Evolutionary conservation across 2,329 filamentous ascomycete genomes (phyloP), one percentile per base, ranked within the genome.

Genomic region (Tolypocladium amazonense): DNA sequence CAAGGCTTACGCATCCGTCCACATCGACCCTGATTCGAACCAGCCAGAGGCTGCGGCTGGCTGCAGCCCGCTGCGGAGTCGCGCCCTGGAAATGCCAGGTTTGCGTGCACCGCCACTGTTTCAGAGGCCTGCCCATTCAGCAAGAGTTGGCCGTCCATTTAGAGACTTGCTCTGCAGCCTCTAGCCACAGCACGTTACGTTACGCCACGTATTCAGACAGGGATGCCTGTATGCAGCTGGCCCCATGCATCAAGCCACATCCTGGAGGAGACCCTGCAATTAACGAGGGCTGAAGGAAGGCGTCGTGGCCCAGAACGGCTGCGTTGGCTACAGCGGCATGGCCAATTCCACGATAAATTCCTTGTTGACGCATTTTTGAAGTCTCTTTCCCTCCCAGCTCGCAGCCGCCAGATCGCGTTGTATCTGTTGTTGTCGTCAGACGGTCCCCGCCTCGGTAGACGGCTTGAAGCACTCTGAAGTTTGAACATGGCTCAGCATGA

Each of bases 41-140:
- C 4, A 54, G 37, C 43, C 8, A 43, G 39, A 12, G 30, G 56
- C 33, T n/a, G n/a, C n/a, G n/a, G n/a, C n/a, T n/a, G n/a, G n/a
- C n/a, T n/a, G n/a, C n/a, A n/a, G n/a, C n/a, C n/a, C n/a, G n/a
- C n/a, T n/a, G n/a, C n/a, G n/a, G n/a, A n/a, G n/a, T n/a, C n/a
- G n/a, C n/a, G n/a, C n/a, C n/a, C n/a, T n/a, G 25, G 20, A 20
- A n/a, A 11, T 52, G 47, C 47, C 47, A 57, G 62, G 56, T 33
- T 33, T 61, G 38, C 5, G 23, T 35, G 62, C 62, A 64, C 60
- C 54, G 62, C 61, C 60, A 63, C 61, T 60, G 60, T 63, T 62
- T 60, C 58, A 57, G 33, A 53, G 23, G 18, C 27, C 15, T 52
- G 27, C 18, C 15, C 6, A 11, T 12, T 18, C 27, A 50, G 14